Base-by-base conservation (phyloP, 225 moss, liverwort and hornwort species). In the Pleurozium schreberi region DNA sequence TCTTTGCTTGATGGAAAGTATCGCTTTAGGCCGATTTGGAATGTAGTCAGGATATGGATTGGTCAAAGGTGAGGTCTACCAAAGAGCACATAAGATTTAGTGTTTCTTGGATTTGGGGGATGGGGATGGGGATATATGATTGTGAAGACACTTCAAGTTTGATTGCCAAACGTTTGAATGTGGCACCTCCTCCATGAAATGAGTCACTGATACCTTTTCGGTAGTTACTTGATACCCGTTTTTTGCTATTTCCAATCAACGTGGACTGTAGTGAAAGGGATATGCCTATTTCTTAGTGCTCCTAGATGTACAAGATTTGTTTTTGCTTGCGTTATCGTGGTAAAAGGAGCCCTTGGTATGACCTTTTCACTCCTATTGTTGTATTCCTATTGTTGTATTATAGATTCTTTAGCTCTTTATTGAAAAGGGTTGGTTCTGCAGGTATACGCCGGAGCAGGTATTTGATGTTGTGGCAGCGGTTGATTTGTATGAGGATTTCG, bases 401-500 rank as follows among this genome's bases (percentile, higher is more conserved):
- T 89, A 27, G 52, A 60, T 86, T 55, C 53, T 58, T 8, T 65
- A 91, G 65, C 43, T 64, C 84, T 65, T 83, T 42, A 63, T 59
- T 83, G 25, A 87, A 63, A 73, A 68, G 74, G n/a, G 23, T 75
- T 22, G 8, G 85, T 88, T 40, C 50, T 90, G 87, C 97, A 99
- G 98, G 92, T 97, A 99, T 84, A 85, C 99, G 79, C 97, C 99
- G 84, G 95, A 99, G 94, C 99, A 99, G 90, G 90, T 99, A 52
- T 99, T 92, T 47, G 92, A 96, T 59, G 97, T 99, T n/a, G 99
- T 99, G 90, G 96, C 99, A 70, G 97, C 93, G 47, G 97, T 99
- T 73, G 96, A 99, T 90, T 91, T 99, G 87, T 99, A 99, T 60
- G 96, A 99, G 85, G 99, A 99, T 88, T 99, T 99, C 84, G 95